phyloP scores from a whole-genome alignment of 2,329 filamentous ascomycete species.

The Penicillium aurantiogriseum region DNA sequence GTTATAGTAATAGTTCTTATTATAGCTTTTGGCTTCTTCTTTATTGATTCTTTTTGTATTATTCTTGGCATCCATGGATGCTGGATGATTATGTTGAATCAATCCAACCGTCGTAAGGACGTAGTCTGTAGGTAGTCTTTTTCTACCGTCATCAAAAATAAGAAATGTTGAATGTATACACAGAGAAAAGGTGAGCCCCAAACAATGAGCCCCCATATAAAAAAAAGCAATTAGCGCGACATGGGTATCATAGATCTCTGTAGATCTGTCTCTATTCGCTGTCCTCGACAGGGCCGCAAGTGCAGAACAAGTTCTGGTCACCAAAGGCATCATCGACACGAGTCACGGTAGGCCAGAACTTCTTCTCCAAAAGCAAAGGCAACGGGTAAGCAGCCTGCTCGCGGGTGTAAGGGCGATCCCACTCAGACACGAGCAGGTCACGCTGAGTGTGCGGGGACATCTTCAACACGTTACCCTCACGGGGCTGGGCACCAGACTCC shows the following conservation, averaged over 20 bases:
- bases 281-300: conserved; percentile 78
- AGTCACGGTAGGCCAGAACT: conserved; percentile 91
- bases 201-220: conserved; percentile 9
- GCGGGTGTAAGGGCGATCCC: conserved; percentile 77
- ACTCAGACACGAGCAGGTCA: conserved; percentile 73
- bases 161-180: conserved; percentile 36
- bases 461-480: conserved; percentile 79
- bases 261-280: conserved; percentile 33
- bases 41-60: conserved; percentile 1
- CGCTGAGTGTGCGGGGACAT: conserved; percentile 82
- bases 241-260: conserved; percentile 38
- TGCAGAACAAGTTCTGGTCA: conserved; percentile 92
- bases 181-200: conserved; percentile 8
- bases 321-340: conserved; percentile 89
- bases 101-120: neutral
- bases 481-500: conserved; percentile 74
- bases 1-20: too few relatives aligned
- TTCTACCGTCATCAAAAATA: conserved; percentile 1
- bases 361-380: conserved; percentile 83
- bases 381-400: conserved; percentile 86
- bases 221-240: conserved; percentile 19
- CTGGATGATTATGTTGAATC: conserved; percentile 12
- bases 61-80: neutral
- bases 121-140: neutral
- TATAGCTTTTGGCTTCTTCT: too few relatives aligned